Evolutionary conservation across 306 rosid genomes (phyloP).

Genomic region (Crataegus laevigata): DNA sequence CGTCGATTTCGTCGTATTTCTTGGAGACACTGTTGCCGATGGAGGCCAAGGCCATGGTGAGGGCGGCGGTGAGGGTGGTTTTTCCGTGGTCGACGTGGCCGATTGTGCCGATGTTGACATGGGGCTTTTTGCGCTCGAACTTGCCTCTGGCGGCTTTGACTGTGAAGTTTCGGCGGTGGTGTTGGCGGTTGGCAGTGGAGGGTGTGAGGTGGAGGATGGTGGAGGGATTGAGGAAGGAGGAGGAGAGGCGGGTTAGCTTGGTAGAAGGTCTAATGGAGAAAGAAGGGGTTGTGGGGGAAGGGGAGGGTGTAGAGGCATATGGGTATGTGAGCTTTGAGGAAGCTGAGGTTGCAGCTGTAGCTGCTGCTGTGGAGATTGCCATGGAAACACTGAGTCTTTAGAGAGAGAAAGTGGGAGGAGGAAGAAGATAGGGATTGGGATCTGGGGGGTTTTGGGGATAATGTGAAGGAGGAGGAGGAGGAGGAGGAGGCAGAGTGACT

Average conservation of each 20-base stretch:
- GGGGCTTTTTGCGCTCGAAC: conserved; percentile 87
- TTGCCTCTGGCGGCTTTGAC: conserved; percentile 76
- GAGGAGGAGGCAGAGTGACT: no score
- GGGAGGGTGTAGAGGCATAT: conserved; percentile 13
- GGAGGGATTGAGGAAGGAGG: conserved; percentile 60
- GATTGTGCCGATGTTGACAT: conserved; percentile 79
- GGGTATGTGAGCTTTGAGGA: conserved; percentile 43
- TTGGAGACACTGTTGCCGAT: conserved; percentile 57
- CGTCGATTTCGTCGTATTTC: conserved; percentile 81
- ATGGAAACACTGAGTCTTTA: background rate
- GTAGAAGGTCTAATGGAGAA: conserved; percentile 27
- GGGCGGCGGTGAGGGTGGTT: conserved; percentile 86
- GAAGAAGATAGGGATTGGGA: background rate
- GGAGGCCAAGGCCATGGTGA: conserved; percentile 77
- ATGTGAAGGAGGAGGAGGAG: background rate
- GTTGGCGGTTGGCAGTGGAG: conserved; percentile 7
- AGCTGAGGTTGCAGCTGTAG: conserved; percentile 22
- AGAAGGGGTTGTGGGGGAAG: conserved; percentile 15
- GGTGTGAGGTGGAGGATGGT: conserved; percentile 42
- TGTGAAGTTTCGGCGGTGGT: conserved; percentile 40
- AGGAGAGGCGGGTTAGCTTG: conserved; percentile 40
- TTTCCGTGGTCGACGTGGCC: conserved; percentile 95
- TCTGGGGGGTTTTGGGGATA: background rate
- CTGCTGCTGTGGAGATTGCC: conserved; percentile 46
- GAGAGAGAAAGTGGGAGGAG: background rate